phyloP scores from a whole-genome alignment of 768 basidiomycete genomes.

The Agrocybe pediades region DNA sequence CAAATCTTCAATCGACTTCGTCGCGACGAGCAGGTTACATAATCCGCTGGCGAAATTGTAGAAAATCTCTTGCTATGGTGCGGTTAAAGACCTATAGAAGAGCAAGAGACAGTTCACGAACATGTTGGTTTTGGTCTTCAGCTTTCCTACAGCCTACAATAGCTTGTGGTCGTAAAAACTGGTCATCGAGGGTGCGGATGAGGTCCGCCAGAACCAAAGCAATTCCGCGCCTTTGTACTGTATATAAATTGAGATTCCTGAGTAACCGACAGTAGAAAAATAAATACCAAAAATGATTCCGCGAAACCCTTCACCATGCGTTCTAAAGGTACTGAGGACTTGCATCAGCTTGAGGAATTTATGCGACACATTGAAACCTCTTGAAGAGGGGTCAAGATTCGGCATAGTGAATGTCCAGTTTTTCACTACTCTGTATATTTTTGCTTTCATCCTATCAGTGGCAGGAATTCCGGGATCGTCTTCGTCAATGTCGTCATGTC shows the following conservation, averaged over 20 bases:
- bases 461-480: slow-evolving; percentile 24
- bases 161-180: slow-evolving; percentile 57
- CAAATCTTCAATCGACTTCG: slow-evolving; percentile 59
- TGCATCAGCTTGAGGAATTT: slow-evolving; percentile 67
- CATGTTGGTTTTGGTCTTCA: slow-evolving; percentile 29
- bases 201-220: slow-evolving; percentile 64
- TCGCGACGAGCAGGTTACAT: slow-evolving; percentile 65
- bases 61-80: slow-evolving; percentile 46
- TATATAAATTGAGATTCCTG: slow-evolving; percentile 4
- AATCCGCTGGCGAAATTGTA: slow-evolving; percentile 53
- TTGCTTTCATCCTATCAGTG: slow-evolving; percentile 21
- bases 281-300: slow-evolving; percentile 63
- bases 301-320: slow-evolving; percentile 59
- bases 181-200: slow-evolving; percentile 53
- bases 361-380: slow-evolving; percentile 65
- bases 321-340: slow-evolving; percentile 54
- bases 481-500: slow-evolving; percentile 37
- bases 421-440: slow-evolving; percentile 45
- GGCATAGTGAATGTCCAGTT: slow-evolving; percentile 69
- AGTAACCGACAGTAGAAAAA: not conserved
- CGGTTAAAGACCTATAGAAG: not conserved
- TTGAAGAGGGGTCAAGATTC: slow-evolving; percentile 55
- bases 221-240: slow-evolving; percentile 56
- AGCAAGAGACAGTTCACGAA: slow-evolving; percentile 4
- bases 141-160: slow-evolving; percentile 39